Evolutionary conservation across 1,139 yeast species (phyloP).

Genomic region (Taphrina flavorubra): DNA sequence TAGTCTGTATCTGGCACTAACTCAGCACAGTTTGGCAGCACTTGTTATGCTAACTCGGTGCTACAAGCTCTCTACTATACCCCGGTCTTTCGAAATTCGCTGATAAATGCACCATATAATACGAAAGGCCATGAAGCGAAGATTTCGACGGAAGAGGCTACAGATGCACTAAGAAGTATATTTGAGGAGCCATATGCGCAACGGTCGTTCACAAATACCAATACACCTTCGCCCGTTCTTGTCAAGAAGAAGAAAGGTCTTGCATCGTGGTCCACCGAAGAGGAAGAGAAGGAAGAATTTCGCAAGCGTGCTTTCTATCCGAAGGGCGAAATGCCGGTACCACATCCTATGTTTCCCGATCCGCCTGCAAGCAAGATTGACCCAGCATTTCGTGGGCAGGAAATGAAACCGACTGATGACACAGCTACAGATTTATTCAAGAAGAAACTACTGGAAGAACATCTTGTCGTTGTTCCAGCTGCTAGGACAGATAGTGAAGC

Average conservation of each 20-base stretch:
- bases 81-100: conserved; percentile 66
- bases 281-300: conserved; percentile 37
- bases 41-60: conserved; percentile 87
- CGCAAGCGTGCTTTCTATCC: conserved; percentile 25
- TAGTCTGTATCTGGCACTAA: not conserved
- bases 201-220: conserved; percentile 26
- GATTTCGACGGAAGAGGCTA: not conserved
- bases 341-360: conserved; percentile 30
- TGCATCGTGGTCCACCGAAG: conserved; percentile 30
- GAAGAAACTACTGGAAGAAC: conserved; percentile 34
- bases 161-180: conserved; percentile 16
- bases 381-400: conserved; percentile 26
- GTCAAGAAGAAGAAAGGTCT: conserved; percentile 38
- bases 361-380: conserved; percentile 23
- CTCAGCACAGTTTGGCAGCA: conserved; percentile 61
- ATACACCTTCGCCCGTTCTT: conserved; percentile 13
- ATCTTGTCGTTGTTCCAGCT: conserved; percentile 48
- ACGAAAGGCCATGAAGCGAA: not conserved
- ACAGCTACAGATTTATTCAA: conserved; percentile 37
- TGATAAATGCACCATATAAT: conserved; percentile 52
- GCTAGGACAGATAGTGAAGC: conserved; percentile 60
- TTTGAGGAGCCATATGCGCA: conserved; percentile 34
- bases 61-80: conserved; percentile 85
- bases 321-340: conserved; percentile 26
- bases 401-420: conserved; percentile 41